Evolutionary conservation across 2,329 filamentous ascomycete species (phyloP).

Genomic region (Nemania diffusa): DNA sequence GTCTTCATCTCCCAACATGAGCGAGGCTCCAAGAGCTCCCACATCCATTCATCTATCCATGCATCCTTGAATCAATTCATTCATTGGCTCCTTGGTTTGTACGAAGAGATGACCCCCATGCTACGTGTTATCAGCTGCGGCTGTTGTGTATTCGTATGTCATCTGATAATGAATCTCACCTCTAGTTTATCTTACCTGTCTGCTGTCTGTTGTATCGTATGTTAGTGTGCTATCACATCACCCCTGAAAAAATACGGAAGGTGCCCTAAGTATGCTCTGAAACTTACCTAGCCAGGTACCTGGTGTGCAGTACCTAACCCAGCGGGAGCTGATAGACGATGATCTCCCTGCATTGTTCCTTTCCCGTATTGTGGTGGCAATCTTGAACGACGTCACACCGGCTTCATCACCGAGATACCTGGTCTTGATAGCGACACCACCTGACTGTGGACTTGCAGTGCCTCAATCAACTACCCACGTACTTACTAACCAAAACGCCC

Average conservation of each 20-base stretch:
- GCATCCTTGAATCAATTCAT: background rate
- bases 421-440: conserved; percentile 2
- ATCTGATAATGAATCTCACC: conserved; percentile 14
- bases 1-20: conserved; percentile 51
- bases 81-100: background rate
- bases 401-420: conserved; percentile 1
- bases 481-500: background rate
- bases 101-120: background rate
- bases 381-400: conserved; percentile 43
- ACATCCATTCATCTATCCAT: conserved; percentile 50
- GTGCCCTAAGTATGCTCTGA: background rate
- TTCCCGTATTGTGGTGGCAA: conserved; percentile 12
- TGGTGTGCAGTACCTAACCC: background rate
- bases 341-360: conserved; percentile 14
- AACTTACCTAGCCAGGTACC: background rate
- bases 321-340: background rate
- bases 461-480: background rate
- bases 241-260: background rate
- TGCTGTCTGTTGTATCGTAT: conserved; percentile 16
- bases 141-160: conserved; percentile 5
- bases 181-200: background rate
- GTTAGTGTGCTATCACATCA: background rate
- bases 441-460: conserved; percentile 13
- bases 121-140: conserved; percentile 15
- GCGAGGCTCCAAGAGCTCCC: conserved; percentile 64